Conservation (phyloP, 768 basidiomycete species). For the Tricholoma sp. region DNA sequence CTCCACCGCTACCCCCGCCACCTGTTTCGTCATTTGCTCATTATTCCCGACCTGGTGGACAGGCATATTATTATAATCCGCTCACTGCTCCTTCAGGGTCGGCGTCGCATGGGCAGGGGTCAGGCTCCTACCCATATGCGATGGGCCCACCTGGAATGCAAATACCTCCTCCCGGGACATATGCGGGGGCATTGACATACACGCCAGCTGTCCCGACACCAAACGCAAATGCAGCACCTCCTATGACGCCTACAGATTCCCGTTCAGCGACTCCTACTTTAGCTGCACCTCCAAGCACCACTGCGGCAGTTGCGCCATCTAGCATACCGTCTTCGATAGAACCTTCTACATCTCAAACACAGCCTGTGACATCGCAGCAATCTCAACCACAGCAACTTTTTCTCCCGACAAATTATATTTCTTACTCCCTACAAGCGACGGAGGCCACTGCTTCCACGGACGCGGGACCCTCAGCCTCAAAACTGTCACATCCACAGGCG, state of each 20-base stretch:
- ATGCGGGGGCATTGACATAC: conserved; percentile 1
- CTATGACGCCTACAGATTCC: neutral
- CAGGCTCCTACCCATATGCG: conserved; percentile 5
- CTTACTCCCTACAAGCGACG: conserved; percentile 13
- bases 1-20: conserved; percentile 23
- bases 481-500: conserved; percentile 19
- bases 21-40: neutral
- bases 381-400: conserved; percentile 10
- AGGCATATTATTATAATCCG: conserved; percentile 8
- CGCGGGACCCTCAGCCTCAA: neutral
- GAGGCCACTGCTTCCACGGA: neutral
- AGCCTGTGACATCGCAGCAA: neutral
- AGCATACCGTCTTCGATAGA: neutral
- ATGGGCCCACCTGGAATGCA: neutral
- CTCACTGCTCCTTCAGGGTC: conserved; percentile 11
- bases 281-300: neutral
- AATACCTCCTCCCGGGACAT: neutral
- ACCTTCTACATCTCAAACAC: conserved; percentile 2
- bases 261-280: neutral
- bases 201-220: neutral
- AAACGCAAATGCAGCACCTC: neutral
- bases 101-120: conserved; percentile 11
- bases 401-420: conserved; percentile 11
- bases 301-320: neutral
- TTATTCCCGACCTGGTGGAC: conserved; percentile 9